These are phyloP conservation scores for Arachis stenosperma DNA, from an alignment of 306 rosid genomes.

Conservation along the genomic window DNA sequence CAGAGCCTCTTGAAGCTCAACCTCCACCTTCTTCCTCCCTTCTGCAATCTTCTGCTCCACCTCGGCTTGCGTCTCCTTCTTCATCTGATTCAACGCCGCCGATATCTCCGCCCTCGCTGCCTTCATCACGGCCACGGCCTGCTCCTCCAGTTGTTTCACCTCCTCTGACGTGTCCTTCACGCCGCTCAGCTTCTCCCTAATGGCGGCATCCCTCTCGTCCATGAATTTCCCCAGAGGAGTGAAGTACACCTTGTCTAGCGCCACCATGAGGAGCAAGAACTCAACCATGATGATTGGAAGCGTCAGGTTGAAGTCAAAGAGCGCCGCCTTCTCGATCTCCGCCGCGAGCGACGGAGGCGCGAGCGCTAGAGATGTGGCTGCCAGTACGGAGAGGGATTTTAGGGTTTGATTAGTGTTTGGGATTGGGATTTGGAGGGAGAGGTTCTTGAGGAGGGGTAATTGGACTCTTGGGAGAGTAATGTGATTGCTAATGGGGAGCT, in stretches of 20 bases:
- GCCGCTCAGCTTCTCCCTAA: constrained; percentile 77
- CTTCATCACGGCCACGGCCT: constrained; percentile 67
- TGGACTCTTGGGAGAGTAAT: constrained; percentile 59
- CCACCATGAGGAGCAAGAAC: constrained; percentile 82
- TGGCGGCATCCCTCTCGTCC: constrained; percentile 80
- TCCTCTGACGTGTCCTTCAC: constrained; percentile 80
- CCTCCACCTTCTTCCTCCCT: constrained; percentile 85
- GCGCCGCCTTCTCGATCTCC: constrained; percentile 82
- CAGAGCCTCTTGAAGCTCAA: constrained; percentile 80
- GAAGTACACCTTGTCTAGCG: constrained; percentile 80
- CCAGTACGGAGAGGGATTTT: constrained; percentile 61
- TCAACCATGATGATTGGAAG: constrained; percentile 75
- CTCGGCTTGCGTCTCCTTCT: constrained; percentile 88
- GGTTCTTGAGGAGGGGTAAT: constrained; percentile 5
- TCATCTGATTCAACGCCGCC: constrained; percentile 85
- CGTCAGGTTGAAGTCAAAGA: constrained; percentile 90
- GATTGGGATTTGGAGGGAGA: constrained; percentile 39
- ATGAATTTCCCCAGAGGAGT: constrained; percentile 83
- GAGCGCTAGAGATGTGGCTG: constrained; percentile 53
- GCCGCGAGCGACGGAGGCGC: constrained; percentile 71
- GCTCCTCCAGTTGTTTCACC: constrained; percentile 86
- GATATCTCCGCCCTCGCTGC: constrained; percentile 91
- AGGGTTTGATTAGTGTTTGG: constrained; percentile 44
- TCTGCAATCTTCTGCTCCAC: constrained; percentile 79
- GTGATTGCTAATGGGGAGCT: constrained; percentile 43